Conservation (phyloP, 768 basidiomycete genomes). For the Thelephora aurantiotincta region DNA sequence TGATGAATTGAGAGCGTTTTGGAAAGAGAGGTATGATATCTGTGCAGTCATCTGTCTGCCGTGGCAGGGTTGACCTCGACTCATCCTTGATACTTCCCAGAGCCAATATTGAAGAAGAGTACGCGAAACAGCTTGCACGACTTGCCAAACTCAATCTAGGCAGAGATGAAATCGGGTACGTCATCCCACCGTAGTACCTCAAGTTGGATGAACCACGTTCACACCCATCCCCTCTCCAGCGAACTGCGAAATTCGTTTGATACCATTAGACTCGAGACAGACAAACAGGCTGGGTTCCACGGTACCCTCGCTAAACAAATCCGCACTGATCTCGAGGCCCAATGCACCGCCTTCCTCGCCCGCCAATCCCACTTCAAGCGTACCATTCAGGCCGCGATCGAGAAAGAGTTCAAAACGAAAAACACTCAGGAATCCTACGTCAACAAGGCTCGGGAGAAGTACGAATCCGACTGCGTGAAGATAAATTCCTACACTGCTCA, state of each 20-base stretch:
- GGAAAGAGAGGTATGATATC: conserved; percentile 78
- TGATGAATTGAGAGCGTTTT: conserved; percentile 78
- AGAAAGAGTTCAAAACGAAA: conserved; percentile 85
- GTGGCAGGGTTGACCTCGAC: too few species aligned
- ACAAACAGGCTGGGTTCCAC: conserved; percentile 66
- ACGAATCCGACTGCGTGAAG: conserved; percentile 81
- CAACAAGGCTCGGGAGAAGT: conserved; percentile 81
- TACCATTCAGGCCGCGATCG: conserved; percentile 57
- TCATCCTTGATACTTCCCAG: conserved; percentile 23
- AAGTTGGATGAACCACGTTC: background rate
- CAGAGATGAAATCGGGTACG: conserved; percentile 88
- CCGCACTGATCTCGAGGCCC: conserved; percentile 59
- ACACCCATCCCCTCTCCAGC: conserved; percentile 22
- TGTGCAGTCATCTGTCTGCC: background rate
- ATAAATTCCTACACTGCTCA: conserved; percentile 94
- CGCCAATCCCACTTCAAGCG: conserved; percentile 65
- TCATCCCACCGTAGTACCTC: conserved; percentile 9
- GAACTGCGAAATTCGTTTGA: conserved; percentile 75
- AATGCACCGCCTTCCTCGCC: conserved; percentile 40
- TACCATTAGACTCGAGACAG: conserved; percentile 70
- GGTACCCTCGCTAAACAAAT: conserved; percentile 61
- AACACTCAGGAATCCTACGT: conserved; percentile 79
- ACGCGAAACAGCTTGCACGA: conserved; percentile 72
- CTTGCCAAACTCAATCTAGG: conserved; percentile 68
- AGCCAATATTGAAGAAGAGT: conserved; percentile 87